These are phyloP conservation scores for Pisolithus marmoratus DNA, from an alignment of 768 basidiomycete species.

Conservation along the genomic window DNA sequence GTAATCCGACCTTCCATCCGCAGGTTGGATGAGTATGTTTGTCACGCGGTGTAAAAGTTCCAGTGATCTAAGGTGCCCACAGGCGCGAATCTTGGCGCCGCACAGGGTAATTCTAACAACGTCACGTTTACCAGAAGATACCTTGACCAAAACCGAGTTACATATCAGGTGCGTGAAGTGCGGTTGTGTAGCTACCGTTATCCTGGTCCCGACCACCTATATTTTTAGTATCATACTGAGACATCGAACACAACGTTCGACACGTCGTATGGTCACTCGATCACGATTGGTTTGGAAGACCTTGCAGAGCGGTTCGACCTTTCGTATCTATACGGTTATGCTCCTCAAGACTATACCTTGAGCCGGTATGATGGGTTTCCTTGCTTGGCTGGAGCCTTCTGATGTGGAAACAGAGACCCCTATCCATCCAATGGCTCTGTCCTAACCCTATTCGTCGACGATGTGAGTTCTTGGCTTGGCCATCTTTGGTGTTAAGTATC, in stretches of 20 bases:
- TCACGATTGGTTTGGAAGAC: conserved; percentile 49
- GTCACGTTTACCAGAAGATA: conserved; percentile 67
- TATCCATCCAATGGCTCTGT: conserved; percentile 58
- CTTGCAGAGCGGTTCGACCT: conserved; percentile 61
- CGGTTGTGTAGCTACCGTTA: too few species aligned
- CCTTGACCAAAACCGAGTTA: conserved; percentile 73
- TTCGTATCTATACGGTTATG: conserved; percentile 55
- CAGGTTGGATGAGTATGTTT: conserved; percentile 58
- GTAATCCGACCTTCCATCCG: not conserved
- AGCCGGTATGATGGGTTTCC: conserved; percentile 38
- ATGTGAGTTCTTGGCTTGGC: conserved; percentile 26
- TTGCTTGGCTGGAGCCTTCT: not conserved
- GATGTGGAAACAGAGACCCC: conserved; percentile 38
- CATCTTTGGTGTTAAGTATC: not conserved
- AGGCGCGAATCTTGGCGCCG: conserved; percentile 45
- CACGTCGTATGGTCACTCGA: conserved; percentile 44
- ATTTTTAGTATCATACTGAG: conserved; percentile 57
- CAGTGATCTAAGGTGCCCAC: not conserved
- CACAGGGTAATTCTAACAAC: conserved; percentile 36
- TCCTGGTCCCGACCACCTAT: not conserved
- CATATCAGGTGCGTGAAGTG: conserved; percentile 50
- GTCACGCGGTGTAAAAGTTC: not conserved
- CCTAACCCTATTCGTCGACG: conserved; percentile 50
- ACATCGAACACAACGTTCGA: conserved; percentile 52
- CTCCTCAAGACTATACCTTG: conserved; percentile 73